Percentiles rank a stretch among this genome's conserved stretches.
Conservation (phyloP, 768 basidiomycete species). For the Collybiopsis confluens region DNA sequence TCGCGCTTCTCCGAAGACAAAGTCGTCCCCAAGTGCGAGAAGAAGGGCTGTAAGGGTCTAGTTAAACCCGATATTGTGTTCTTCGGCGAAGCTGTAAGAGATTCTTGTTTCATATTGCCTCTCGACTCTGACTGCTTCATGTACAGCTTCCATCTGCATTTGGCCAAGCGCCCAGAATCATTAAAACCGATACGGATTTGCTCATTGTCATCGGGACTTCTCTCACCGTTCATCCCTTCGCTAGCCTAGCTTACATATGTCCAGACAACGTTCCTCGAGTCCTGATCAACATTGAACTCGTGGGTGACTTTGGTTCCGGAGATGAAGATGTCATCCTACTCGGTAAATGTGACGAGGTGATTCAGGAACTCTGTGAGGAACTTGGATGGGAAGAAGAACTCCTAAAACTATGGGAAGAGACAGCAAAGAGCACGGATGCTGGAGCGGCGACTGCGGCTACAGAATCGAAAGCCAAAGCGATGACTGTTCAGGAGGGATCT, state of each 20-base stretch:
- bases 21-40: slow-evolving; percentile 61
- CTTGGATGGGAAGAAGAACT: slow-evolving; percentile 76
- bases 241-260: slow-evolving; percentile 62
- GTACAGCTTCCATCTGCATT: slow-evolving; percentile 71
- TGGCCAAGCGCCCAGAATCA: slow-evolving; percentile 44
- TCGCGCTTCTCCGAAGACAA: slow-evolving; percentile 30
- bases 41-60: slow-evolving; percentile 55
- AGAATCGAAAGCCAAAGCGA: background rate
- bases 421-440: slow-evolving; percentile 16
- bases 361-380: slow-evolving; percentile 55
- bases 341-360: slow-evolving; percentile 68
- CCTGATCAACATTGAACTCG: slow-evolving; percentile 84
- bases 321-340: slow-evolving; percentile 60
- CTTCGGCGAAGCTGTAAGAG: slow-evolving; percentile 74
- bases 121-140: background rate
- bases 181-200: slow-evolving; percentile 66
- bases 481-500: slow-evolving; percentile 16
- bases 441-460: background rate
- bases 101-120: background rate
- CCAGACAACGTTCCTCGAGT: slow-evolving; percentile 64
- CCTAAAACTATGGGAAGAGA: slow-evolving; percentile 49
- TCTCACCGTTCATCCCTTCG: slow-evolving; percentile 83
- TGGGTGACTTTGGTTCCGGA: slow-evolving; percentile 58
- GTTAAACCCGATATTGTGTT: slow-evolving; percentile 96
- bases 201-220: slow-evolving; percentile 92